Percentiles rank a stretch among this genome's conserved stretches.
Evolutionary conservation across 768 basidiomycete species (phyloP).

Genomic region (Gautieria morchelliformis): DNA sequence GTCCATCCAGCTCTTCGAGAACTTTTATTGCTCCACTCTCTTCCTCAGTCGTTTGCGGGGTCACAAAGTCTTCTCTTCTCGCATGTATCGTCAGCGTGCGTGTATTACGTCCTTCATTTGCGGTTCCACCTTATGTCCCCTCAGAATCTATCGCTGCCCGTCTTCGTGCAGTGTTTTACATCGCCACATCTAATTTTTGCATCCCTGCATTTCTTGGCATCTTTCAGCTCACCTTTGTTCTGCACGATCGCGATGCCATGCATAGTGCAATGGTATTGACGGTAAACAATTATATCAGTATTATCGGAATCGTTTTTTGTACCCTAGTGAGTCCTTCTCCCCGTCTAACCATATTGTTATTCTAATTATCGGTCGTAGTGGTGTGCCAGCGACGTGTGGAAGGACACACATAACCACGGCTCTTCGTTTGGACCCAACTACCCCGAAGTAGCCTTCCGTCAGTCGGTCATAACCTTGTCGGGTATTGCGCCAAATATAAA

Average conservation of each 20-base stretch:
- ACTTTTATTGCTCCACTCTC: constrained; percentile 19
- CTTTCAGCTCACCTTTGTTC: constrained; percentile 21
- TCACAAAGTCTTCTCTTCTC: not conserved
- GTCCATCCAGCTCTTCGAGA: constrained; percentile 8
- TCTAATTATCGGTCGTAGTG: not conserved
- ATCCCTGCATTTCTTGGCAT: constrained; percentile 29
- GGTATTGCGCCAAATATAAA: constrained; percentile 1
- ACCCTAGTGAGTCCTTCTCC: not conserved
- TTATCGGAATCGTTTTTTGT: constrained; percentile 26
- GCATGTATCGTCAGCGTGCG: constrained; percentile 5
- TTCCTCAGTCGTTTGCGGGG: constrained; percentile 18
- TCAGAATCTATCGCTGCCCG: constrained; percentile 16
- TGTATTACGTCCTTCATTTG: not conserved
- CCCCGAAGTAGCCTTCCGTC: not conserved
- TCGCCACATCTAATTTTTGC: constrained; percentile 29
- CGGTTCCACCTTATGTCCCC: not conserved
- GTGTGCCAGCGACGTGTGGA: not conserved
- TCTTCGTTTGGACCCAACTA: not conserved
- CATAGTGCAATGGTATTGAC: constrained; percentile 1
- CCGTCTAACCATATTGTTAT: not conserved
- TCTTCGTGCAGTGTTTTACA: constrained; percentile 25
- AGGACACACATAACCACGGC: not conserved
- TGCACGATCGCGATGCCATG: constrained; percentile 1
- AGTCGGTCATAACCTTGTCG: constrained; percentile 1
- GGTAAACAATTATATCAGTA: constrained; percentile 23